Evolutionary conservation across 257 asterid species (phyloP).

Genomic region (Rhazya stricta): DNA sequence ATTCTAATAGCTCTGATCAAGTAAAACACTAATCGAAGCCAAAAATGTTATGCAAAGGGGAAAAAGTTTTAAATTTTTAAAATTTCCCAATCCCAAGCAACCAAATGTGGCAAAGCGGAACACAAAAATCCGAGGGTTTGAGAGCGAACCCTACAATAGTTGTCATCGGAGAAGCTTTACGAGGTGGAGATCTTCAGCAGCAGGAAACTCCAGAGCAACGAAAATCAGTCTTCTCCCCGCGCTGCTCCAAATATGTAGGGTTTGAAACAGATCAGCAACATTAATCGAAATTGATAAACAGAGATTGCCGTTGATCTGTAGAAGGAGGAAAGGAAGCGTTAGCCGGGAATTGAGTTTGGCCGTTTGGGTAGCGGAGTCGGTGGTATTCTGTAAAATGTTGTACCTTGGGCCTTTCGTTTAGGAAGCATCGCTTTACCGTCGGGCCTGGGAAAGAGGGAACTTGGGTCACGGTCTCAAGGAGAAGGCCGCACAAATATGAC

Average conservation of each 20-base stretch:
- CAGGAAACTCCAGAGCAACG: neutral
- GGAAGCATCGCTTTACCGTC: neutral
- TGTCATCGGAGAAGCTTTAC: slow-evolving; percentile 3
- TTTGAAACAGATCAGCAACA: neutral
- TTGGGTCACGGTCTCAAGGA: neutral
- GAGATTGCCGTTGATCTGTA: neutral
- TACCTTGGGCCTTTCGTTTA: slow-evolving; percentile 22
- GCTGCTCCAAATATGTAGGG: neutral
- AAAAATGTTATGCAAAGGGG: neutral
- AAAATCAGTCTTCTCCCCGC: neutral
- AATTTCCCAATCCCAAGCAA: neutral
- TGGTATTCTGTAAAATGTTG: slow-evolving; percentile 28
- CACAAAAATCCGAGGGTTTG: neutral
- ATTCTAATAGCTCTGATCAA: slow-evolving; percentile 7
- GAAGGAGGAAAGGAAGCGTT: slow-evolving; percentile 4
- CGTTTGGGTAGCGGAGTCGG: slow-evolving; percentile 10
- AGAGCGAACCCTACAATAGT: neutral
- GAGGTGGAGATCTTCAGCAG: neutral
- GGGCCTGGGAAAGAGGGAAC: neutral
- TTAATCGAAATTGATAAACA: slow-evolving; percentile 4
- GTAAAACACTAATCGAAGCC: neutral
- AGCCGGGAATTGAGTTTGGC: slow-evolving; percentile 9
- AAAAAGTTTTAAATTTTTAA: too few relatives aligned
- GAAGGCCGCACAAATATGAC: neutral
- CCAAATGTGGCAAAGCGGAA: too few relatives aligned